These are phyloP conservation scores for Ophiobolus disseminans DNA, from an alignment of 2,329 filamentous ascomycete genomes.

Conservation along the genomic window DNA sequence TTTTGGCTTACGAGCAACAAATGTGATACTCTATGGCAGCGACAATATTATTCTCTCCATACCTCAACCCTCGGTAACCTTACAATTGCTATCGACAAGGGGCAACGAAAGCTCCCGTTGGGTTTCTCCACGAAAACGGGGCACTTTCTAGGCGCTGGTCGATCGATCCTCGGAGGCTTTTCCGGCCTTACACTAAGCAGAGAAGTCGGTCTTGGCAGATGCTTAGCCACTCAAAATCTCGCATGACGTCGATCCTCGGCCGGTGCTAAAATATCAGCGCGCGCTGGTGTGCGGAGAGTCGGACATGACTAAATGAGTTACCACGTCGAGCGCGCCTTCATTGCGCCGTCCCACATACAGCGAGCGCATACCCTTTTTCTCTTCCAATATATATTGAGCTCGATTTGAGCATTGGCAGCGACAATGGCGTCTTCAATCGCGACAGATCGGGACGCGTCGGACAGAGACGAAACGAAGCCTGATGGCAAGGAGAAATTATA, in stretches of 20 bases:
- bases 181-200: conserved; percentile 11
- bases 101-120: too few species aligned
- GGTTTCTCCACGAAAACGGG: too few species aligned
- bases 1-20: too few species aligned
- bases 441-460: conserved; percentile 9
- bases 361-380: background rate
- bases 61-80: too few species aligned
- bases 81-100: too few species aligned
- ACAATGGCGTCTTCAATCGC: conserved; percentile 20
- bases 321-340: background rate
- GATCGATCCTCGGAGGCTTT: background rate
- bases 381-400: background rate
- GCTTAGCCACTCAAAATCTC: conserved; percentile 5
- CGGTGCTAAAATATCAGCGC: background rate
- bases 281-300: background rate
- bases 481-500: conserved; percentile 10
- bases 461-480: conserved; percentile 19
- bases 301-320: background rate
- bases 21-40: too few species aligned
- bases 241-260: conserved; percentile 18
- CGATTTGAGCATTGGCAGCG: background rate
- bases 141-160: too few species aligned
- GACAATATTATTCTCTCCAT: too few species aligned
- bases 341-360: background rate
- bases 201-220: conserved; percentile 4